These are phyloP conservation scores for Apiotrichum laibachii DNA, from an alignment of 1,284 basidiomycete genomes.

Conservation along the genomic window DNA sequence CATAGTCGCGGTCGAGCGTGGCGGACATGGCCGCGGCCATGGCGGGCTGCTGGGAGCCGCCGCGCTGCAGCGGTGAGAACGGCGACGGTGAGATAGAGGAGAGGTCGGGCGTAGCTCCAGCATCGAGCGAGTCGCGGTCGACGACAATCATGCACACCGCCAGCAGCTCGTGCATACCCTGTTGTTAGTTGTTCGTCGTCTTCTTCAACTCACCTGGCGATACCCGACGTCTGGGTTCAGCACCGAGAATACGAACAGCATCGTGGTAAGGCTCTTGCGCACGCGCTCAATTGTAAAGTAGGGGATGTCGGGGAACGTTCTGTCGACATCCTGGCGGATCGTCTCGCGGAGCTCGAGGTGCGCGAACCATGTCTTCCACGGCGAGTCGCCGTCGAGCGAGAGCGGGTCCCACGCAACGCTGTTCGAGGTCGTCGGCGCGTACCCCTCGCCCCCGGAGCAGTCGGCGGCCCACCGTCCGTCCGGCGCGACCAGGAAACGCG, in stretches of 20 bases:
- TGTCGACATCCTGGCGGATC: conserved; percentile 85
- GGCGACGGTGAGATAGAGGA: conserved; percentile 5
- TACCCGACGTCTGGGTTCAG: conserved; percentile 79
- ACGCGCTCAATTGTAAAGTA: conserved; percentile 76
- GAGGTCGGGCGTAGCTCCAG: background rate
- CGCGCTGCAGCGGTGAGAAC: background rate
- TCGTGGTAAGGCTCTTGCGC: conserved; percentile 74
- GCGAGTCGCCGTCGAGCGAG: conserved; percentile 77
- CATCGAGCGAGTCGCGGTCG: conserved; percentile 70
- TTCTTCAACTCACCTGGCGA: conserved; percentile 51
- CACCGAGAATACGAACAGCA: conserved; percentile 76
- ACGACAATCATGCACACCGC: conserved; percentile 77
- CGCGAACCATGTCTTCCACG: conserved; percentile 88
- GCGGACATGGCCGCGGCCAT: conserved; percentile 31
- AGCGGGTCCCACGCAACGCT: conserved; percentile 70
- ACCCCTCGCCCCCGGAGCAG: conserved; percentile 43
- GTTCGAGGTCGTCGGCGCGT: conserved; percentile 10
- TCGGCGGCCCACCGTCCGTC: conserved; percentile 54
- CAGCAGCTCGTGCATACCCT: conserved; percentile 94
- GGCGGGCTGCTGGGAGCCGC: background rate
- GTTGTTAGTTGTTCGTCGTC: conserved; percentile 4
- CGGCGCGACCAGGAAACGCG: conserved; percentile 51
- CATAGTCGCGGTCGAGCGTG: conserved; percentile 42
- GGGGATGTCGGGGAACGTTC: conserved; percentile 88
- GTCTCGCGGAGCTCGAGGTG: conserved; percentile 79